A percentile compares a stretch with the other conserved stretches of the same genome.
These are phyloP conservation scores for Dictyostelium purpureum DNA, from an alignment of 78 protist species.

Conservation along the genomic window DNA sequence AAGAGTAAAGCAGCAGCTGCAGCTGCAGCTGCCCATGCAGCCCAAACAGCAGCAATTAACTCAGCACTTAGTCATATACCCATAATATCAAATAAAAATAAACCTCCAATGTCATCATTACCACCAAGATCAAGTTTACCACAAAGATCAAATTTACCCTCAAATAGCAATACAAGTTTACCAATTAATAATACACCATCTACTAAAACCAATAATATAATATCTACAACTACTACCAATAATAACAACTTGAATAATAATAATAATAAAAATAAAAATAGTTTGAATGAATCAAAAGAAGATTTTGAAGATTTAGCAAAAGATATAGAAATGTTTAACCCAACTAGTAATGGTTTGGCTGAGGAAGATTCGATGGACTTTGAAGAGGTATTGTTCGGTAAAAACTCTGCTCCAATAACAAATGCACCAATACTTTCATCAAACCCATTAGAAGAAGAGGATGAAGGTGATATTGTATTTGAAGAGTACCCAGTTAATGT, in stretches of 20 bases:
- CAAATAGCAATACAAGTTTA: background rate
- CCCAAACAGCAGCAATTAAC: background rate
- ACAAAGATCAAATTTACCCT: background rate
- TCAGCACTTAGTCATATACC: background rate
- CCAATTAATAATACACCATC: background rate
- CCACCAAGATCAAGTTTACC: background rate
- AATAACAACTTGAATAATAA: background rate
- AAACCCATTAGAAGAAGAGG: background rate
- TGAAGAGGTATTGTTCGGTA: slow-evolving; percentile 3
- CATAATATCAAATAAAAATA: too few relatives aligned
- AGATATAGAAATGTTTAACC: background rate
- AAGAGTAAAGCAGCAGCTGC: background rate
- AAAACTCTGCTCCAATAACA: background rate
- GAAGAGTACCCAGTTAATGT: slow-evolving; percentile 1
- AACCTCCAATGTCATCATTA: too few relatives aligned
- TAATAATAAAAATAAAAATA: background rate
- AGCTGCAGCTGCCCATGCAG: too few relatives aligned
- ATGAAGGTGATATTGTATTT: slow-evolving; percentile 8
- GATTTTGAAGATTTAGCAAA: background rate
- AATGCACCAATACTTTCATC: background rate
- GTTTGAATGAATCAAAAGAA: background rate
- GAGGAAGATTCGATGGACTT: background rate
- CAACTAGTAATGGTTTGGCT: too few relatives aligned
- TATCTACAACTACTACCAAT: background rate
- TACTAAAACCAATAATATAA: background rate